These are phyloP conservation scores for Picea abies DNA, from an alignment of 83 land plant species.

Conservation along the genomic window DNA sequence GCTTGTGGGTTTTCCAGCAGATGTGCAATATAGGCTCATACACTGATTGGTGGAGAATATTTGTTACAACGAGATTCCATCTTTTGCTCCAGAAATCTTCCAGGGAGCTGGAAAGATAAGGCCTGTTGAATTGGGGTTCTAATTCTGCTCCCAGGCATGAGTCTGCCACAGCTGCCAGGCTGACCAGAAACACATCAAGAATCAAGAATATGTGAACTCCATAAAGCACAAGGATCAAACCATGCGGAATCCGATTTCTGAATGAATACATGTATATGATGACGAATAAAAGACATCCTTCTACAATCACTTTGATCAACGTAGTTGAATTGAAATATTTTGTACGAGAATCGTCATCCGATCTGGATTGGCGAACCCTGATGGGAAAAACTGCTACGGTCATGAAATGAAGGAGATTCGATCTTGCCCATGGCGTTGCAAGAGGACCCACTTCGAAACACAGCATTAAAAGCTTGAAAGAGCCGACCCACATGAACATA, in stretches of 20 bases:
- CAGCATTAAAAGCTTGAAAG: conserved; percentile 35
- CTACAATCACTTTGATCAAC: background rate
- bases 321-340: background rate
- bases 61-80: conserved; percentile 64
- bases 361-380: background rate
- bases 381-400: conserved; percentile 22
- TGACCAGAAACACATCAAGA: conserved; percentile 26
- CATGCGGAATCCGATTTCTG: background rate
- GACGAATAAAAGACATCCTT: background rate
- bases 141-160: conserved; percentile 33
- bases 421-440: conserved; percentile 9
- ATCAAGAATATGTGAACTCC: conserved; percentile 39
- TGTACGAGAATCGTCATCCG: background rate
- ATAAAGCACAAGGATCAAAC: conserved; percentile 20
- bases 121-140: conserved; percentile 49
- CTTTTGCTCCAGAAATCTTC: conserved; percentile 76
- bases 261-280: background rate
- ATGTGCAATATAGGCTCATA: conserved; percentile 45
- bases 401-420: conserved; percentile 21
- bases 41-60: conserved; percentile 45
- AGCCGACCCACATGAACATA: conserved; percentile 30
- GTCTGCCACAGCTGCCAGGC: conserved; percentile 17
- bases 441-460: conserved; percentile 25
- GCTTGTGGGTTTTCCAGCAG: conserved; percentile 6
- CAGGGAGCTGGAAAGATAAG: conserved; percentile 62